Conservation (phyloP, 1,284 basidiomycete genomes). For the Cerioporus squamosus region DNA sequence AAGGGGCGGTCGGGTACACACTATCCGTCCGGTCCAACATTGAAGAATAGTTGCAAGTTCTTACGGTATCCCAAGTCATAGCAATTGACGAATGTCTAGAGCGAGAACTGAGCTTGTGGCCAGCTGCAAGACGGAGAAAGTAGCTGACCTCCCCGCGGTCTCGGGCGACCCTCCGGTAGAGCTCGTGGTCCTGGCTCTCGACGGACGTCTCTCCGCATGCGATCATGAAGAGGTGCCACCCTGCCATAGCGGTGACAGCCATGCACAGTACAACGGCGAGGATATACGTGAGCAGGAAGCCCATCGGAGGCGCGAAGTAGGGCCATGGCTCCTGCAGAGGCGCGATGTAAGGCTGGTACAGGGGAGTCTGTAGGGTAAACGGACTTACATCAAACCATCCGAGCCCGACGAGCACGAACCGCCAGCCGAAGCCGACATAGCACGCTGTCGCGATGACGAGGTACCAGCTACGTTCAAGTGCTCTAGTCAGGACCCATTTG, state of each 20-base stretch:
- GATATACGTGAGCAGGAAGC: constrained; percentile 80
- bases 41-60: constrained; percentile 91
- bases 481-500: too few species aligned
- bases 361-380: not conserved
- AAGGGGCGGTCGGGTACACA: constrained; percentile 44
- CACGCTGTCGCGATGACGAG: constrained; percentile 66
- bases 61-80: constrained; percentile 84
- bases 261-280: constrained; percentile 76
- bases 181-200: constrained; percentile 87
- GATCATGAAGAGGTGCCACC: constrained; percentile 83
- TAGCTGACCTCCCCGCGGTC: constrained; percentile 67
- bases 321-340: constrained; percentile 55
- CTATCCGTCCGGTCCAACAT: constrained; percentile 82
- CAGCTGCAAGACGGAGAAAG: not conserved
- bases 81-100: constrained; percentile 83
- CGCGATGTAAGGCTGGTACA: not conserved
- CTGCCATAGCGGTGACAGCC: constrained; percentile 81
- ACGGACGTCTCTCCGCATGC: constrained; percentile 88
- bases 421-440: constrained; percentile 63
- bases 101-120: not conserved
- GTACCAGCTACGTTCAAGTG: constrained; percentile 55
- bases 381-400: constrained; percentile 42
- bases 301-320: constrained; percentile 66
- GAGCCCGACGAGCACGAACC: constrained; percentile 58
- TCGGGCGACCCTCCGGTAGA: constrained; percentile 76